A percentile compares a stretch with the other conserved stretches of the same genome.
Conservation (phyloP, 2,329 filamentous ascomycete genomes). For the Fusarium oligoseptatum region DNA sequence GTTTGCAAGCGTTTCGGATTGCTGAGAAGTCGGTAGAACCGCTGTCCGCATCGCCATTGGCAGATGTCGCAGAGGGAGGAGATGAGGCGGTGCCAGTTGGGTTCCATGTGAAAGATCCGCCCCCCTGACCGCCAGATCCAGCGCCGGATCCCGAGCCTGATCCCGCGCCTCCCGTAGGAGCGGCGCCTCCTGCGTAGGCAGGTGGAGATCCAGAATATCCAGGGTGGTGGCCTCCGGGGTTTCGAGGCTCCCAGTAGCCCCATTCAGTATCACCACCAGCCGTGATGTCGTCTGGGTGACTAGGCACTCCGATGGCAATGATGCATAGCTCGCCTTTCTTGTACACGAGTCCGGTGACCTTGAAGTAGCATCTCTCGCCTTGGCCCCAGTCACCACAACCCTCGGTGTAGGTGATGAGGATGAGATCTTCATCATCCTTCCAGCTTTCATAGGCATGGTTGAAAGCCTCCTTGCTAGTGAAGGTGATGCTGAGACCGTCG, state of each 20-base stretch:
- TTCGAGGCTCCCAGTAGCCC: background rate
- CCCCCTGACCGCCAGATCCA: background rate
- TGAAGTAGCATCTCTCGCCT: constrained; percentile 50
- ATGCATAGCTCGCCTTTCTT: constrained; percentile 26
- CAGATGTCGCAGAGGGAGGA: background rate
- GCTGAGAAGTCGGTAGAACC: background rate
- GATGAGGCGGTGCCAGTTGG: background rate
- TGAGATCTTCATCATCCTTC: constrained; percentile 31
- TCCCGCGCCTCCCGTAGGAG: background rate
- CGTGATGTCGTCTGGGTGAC: background rate
- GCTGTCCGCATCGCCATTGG: background rate
- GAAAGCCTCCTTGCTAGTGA: constrained; percentile 40
- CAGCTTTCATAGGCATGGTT: constrained; percentile 40
- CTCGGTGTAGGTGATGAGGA: constrained; percentile 45
- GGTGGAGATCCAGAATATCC: background rate
- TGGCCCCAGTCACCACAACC: constrained; percentile 45
- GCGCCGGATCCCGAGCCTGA: background rate
- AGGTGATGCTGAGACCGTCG: constrained; percentile 24
- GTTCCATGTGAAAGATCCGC: constrained; percentile 1
- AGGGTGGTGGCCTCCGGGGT: background rate
- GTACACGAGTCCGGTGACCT: constrained; percentile 35
- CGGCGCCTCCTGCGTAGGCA: background rate
- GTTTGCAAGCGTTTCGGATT: background rate
- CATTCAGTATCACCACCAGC: background rate
- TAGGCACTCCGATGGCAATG: constrained; percentile 30